A percentile compares a stretch with the other conserved stretches of the same genome.
These are phyloP conservation scores for Coprinopsis marcescibilis DNA, from an alignment of 768 basidiomycete species.

Conservation along the genomic window DNA sequence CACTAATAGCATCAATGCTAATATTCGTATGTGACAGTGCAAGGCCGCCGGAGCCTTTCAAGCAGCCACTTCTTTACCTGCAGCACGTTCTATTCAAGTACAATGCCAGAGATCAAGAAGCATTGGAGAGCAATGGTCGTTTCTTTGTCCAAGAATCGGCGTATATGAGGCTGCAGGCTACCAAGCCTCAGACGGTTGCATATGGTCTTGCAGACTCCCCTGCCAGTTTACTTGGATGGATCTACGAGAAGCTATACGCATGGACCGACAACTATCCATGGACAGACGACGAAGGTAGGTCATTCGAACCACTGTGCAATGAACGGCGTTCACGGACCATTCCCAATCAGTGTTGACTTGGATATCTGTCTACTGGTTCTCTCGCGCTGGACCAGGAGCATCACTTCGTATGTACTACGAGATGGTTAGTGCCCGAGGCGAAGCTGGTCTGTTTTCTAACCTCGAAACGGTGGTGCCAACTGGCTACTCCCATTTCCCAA, in stretches of 20 bases:
- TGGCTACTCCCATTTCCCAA: slow-evolving; percentile 49
- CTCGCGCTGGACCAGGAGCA: slow-evolving; percentile 51
- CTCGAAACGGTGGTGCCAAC: slow-evolving; percentile 29
- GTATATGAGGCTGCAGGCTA: slow-evolving; percentile 34
- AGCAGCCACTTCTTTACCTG: slow-evolving; percentile 11
- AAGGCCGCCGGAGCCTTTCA: slow-evolving; percentile 9
- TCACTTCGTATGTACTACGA: slow-evolving; percentile 59
- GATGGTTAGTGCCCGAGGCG: slow-evolving; percentile 16
- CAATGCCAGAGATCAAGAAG: slow-evolving; percentile 23
- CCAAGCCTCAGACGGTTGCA: slow-evolving; percentile 45
- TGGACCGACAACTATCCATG: slow-evolving; percentile 48
- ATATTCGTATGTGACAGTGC: neutral
- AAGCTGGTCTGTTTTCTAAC: slow-evolving; percentile 3
- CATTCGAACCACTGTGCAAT: neutral
- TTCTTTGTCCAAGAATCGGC: slow-evolving; percentile 25
- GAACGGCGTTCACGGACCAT: slow-evolving; percentile 9
- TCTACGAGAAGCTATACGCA: slow-evolving; percentile 42
- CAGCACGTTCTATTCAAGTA: slow-evolving; percentile 11
- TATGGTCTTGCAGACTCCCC: slow-evolving; percentile 54
- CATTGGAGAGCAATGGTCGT: slow-evolving; percentile 19
- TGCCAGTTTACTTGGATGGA: slow-evolving; percentile 45
- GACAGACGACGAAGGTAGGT: slow-evolving; percentile 47
- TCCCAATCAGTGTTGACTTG: slow-evolving; percentile 44
- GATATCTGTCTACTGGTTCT: slow-evolving; percentile 56
- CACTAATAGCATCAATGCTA: neutral